A percentile compares a stretch with the other conserved stretches of the same genome.
Conservation (phyloP, 352 stramenopile genomes). For the Aphanomyces astaci region DNA sequence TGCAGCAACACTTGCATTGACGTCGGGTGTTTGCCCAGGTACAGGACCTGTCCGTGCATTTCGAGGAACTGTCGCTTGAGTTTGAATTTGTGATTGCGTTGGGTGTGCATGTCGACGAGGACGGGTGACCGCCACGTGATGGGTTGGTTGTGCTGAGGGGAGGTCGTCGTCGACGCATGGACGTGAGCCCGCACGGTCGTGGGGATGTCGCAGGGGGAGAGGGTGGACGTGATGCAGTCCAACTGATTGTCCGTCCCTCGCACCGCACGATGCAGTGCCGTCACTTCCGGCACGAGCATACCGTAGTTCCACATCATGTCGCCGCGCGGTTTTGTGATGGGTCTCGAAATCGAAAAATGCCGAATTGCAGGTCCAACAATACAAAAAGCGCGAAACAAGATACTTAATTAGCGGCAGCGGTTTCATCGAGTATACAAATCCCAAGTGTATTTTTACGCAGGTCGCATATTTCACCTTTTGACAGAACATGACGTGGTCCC, state of each 20-base stretch:
- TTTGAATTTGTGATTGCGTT: conserved; percentile 7
- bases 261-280: conserved; percentile 5
- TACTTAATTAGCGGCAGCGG: not conserved
- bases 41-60: not conserved
- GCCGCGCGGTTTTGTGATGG: not conserved
- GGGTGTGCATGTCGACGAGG: not conserved
- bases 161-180: not conserved
- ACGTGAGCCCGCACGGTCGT: not conserved
- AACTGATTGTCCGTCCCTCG: not conserved
- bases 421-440: not conserved
- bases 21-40: not conserved
- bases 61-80: not conserved
- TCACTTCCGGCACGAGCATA: not conserved
- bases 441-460: not conserved
- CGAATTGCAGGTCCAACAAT: no score
- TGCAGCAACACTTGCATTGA: not conserved
- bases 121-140: not conserved
- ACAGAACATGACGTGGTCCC: not conserved
- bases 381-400: not conserved
- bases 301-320: not conserved
- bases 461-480: not conserved
- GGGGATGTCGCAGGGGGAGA: not conserved
- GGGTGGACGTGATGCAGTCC: not conserved
- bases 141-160: not conserved
- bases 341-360: conserved; percentile 10